Evolutionary conservation across 768 basidiomycete genomes (phyloP), one percentile per base, ranked within the genome.

Genomic region (Lactarius quietus): DNA sequence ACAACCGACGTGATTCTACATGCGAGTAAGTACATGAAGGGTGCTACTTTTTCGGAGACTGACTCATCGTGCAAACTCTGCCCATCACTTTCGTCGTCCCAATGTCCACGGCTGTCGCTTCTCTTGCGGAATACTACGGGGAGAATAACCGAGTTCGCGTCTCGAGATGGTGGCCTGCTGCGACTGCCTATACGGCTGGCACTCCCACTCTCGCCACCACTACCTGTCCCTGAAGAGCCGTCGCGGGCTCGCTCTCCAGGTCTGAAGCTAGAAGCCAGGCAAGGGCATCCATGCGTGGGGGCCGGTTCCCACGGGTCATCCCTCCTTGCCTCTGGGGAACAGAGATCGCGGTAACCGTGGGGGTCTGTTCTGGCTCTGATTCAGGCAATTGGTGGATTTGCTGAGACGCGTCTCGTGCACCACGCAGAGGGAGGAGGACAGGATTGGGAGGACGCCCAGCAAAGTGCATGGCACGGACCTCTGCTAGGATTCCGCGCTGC

Each of bases 181-280:
- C 45, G 84, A 82, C 69, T 75, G 23, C 79, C 80, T 48, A 82
- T 65, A 58, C 83, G 77, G 45, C 82, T 83, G 3, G 75, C 77
- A 10, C 76, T 77, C n/a, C 78, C 80, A 67, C 83, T 79, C 17
- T 81, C 80, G 8, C 70, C 76, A 6, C 78, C 80, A 64, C 84
- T 86, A 15, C 81, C 80, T 4, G 79, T 79, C 18, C 85, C 82
- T 6, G 83, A 82, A 66, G 85, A 88, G 57, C 83, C 84, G 9
- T 85, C 83, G 59, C 84, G 63, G 26, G 63, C 74, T 68, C 74
- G 73, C 35, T 79, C 79, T 9, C 83, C 82, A n/a, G 89, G 85
- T 67, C 85, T 88, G 57, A 93, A 86, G 67, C 81, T 89, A 17
- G 86, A 82, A 92, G 72, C 92, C 92, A 93, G 3, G 84, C 80